Conservation (phyloP, 306 rosid species). For the Oemleria cerasiformis region DNA sequence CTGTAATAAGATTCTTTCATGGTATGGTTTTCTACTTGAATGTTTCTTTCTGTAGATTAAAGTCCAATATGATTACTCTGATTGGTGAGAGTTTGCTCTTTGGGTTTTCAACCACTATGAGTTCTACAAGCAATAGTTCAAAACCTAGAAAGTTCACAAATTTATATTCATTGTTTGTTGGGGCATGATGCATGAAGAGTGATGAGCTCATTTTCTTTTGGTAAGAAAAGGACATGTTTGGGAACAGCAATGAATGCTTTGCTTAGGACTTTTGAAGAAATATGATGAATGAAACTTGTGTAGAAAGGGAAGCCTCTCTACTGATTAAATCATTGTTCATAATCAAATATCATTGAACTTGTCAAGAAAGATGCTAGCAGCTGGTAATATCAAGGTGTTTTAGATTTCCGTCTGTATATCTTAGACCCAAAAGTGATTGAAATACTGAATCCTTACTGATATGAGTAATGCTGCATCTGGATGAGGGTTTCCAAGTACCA, state of each 20-base stretch:
- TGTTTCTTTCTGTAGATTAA: not conserved
- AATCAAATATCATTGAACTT: not conserved
- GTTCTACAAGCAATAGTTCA: not conserved
- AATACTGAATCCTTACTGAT: not conserved
- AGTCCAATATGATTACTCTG: not conserved
- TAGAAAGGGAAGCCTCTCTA: not conserved
- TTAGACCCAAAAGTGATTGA: not conserved
- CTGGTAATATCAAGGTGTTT: not conserved
- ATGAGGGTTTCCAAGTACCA: too few species aligned
- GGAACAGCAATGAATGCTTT: not conserved
- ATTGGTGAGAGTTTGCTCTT: not conserved
- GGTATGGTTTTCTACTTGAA: conserved; percentile 43
- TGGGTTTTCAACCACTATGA: not conserved
- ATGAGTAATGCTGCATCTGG: not conserved
- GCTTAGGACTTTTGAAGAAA: not conserved
- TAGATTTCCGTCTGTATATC: not conserved
- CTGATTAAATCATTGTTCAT: not conserved
- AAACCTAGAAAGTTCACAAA: not conserved
- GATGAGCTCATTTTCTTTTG: not conserved
- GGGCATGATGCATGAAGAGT: not conserved
- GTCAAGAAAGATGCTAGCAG: not conserved
- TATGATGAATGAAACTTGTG: not conserved
- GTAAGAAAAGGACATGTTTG: not conserved
- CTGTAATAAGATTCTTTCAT: conserved; percentile 70
- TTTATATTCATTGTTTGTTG: not conserved